Base-by-base conservation (phyloP, 768 basidiomycete genomes). In the Podaxis mareebaensis region DNA sequence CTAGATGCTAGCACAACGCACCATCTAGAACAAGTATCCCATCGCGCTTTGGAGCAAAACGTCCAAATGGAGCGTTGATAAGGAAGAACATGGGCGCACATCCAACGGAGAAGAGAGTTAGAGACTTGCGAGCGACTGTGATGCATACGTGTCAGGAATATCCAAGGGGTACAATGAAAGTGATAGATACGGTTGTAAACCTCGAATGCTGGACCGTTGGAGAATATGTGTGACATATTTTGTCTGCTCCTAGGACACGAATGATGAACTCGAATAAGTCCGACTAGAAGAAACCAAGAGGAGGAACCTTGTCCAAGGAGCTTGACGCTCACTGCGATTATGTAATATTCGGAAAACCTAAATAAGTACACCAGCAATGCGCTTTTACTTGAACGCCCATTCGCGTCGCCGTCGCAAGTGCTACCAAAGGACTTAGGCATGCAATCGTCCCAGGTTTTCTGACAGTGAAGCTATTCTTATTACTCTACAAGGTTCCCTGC, bases 61-160 rank as follows among this genome's bases (percentile, higher is more conserved):
- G 83, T 10, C 94, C 94, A 72, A 93, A 93, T 0, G 91, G 91
- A 0, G 92, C 93, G 70, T 94, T 79, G 56, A 92, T 70, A 56
- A 86, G 40, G 65, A 90, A 79, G 10, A 73, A 66, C 0, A 78
- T 24, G 0, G 83, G 84, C 33, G 69, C 69, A 0, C 73, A 28
- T 10, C 78, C 11, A 1, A 77, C 51, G 2, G 81, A 80, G 0
- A 73, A 36, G 1, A 87, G 60, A 10, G 82, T 75, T 51, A 84
- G 82, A 71, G 80, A 80, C 71, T 82, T 83, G 54, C 82, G 70
- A 20, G 61, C 54, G 20, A 39, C 61, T 63, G 22, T 7, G 4
- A 46, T n/a, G 33, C 12, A 36, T 12, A 26, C 42, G 28, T n/a
- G 28, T 58, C 44, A 58, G 42, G 15, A n/a, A 0, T 0, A n/a